These are phyloP conservation scores for Pleurotus sapidus DNA, from an alignment of 768 basidiomycete species.

Conservation along the genomic window DNA sequence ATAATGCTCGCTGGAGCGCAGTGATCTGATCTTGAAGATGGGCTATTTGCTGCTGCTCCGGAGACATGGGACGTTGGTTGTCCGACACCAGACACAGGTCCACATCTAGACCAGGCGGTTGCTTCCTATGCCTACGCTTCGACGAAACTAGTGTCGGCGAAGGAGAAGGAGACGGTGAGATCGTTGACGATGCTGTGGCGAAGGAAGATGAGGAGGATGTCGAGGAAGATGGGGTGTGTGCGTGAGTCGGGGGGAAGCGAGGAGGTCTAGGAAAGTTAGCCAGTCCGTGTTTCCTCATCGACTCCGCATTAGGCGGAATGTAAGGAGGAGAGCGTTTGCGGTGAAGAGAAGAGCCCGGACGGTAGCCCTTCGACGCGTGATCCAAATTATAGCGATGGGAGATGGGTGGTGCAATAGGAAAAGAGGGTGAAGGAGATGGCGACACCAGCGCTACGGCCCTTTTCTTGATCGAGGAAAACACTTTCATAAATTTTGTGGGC, in stretches of 20 bases:
- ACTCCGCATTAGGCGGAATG: not conserved
- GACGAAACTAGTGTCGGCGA: not conserved
- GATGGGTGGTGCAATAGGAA: not conserved
- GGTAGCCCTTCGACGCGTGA: not conserved
- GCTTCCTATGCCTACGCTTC: not conserved
- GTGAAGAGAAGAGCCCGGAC: not conserved
- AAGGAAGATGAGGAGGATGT: not conserved
- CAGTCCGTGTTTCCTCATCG: not conserved
- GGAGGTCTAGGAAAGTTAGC: not conserved
- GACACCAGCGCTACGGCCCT: not conserved
- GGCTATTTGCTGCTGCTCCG: constrained; percentile 4
- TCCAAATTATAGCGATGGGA: not conserved
- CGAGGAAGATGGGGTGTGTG: not conserved
- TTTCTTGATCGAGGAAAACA: not conserved
- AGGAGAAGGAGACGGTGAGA: not conserved
- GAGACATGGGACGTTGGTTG: not conserved
- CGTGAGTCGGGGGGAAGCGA: not conserved
- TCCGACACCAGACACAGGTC: not conserved
- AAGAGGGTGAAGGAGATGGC: not conserved
- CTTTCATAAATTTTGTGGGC: not conserved
- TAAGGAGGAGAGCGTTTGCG: not conserved
- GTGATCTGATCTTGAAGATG: constrained; percentile 4
- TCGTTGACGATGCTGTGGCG: not conserved
- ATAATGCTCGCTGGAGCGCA: constrained; percentile 1
- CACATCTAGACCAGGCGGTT: not conserved